Percentiles rank a stretch among this genome's conserved stretches.
Conservation (phyloP, 2,329 filamentous ascomycete genomes). For the Parafenestella ontariensis region DNA sequence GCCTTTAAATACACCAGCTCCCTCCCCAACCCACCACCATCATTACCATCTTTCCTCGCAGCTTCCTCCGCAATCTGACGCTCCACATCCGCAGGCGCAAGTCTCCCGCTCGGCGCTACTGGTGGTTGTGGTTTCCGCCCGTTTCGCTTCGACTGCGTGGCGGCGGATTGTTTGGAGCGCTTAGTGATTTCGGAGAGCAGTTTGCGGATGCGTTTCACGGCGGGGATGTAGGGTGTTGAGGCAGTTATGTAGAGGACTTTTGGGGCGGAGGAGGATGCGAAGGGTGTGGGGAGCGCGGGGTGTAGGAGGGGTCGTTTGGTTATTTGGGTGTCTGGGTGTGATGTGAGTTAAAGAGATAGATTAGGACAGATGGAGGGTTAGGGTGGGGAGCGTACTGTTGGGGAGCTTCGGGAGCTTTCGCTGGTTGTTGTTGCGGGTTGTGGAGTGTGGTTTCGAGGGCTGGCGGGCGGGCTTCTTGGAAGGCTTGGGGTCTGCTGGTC, state of each 20-base stretch:
- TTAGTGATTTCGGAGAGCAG: constrained; percentile 65
- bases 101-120: constrained; percentile 23
- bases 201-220: constrained; percentile 69
- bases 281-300: constrained; percentile 61
- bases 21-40: constrained; percentile 9
- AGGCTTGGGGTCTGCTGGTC: not conserved
- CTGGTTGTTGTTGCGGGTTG: constrained; percentile 1
- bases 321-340: constrained; percentile 54
- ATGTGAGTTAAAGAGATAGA: constrained; percentile 5
- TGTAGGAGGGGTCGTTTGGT: constrained; percentile 66
- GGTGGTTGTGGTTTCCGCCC: not conserved
- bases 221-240: constrained; percentile 71
- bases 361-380: not conserved
- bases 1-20: constrained; percentile 68
- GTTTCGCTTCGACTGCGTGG: constrained; percentile 6
- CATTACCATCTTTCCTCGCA: constrained; percentile 15
- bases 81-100: constrained; percentile 42
- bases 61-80: constrained; percentile 32
- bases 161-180: constrained; percentile 52
- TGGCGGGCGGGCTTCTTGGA: constrained; percentile 7
- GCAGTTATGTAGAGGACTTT: constrained; percentile 72
- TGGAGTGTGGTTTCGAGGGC: constrained; percentile 1
- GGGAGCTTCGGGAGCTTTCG: constrained; percentile 32
- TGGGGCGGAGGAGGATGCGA: constrained; percentile 55
- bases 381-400: constrained; percentile 20